Evolutionary conservation across 345 rosid species (phyloP), one percentile per base, ranked within the genome.

Genomic region (Geranium brycei): DNA sequence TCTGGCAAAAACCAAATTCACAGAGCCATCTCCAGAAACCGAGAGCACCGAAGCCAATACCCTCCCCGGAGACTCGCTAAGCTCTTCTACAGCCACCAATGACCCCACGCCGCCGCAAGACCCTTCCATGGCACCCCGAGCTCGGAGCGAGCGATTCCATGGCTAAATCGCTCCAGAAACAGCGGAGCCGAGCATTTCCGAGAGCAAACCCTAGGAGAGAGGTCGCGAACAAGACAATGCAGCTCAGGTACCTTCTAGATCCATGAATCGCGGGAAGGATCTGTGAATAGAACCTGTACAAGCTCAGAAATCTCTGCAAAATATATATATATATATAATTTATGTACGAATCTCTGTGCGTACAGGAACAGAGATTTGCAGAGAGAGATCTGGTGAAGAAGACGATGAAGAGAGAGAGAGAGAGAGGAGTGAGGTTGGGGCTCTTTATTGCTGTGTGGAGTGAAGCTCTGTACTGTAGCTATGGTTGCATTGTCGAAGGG

Each of bases 241-340:
- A 58, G 63, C 61, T 62, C 59, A 68, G 56, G 58, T 51, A 66
- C 62, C 65, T 4, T 13, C 72, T 75, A 86, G 95, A 88, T 88
- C 90, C 87, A 79, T 67, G 71, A 80, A 84, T 82, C 69, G 85
- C 89, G 89, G 82, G 58, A 10, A 71, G 66, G 69, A 79, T 69
- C 80, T 63, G 71, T 59, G 14, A 51, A 66, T 17, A 11, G 19
- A 28, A 17, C 14, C 7, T 23, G 32, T 1, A 38, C 6, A 58
- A 17, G 47, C 56, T 11, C 65, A 15, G 11, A 58, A 12, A 59
- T 31, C 13, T 2, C 61, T 11, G 61, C 19, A 8, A 59, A 19
- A 59, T 23, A 3, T 31, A 6, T 3, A 28, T 31, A 6, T 3
- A 28, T 58, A 28, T 58, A 58, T 58, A 23, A 23, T 23, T 0